These are phyloP conservation scores for Neofusicoccum cordaticola DNA, from an alignment of 2,329 filamentous ascomycete genomes.

Conservation along the genomic window DNA sequence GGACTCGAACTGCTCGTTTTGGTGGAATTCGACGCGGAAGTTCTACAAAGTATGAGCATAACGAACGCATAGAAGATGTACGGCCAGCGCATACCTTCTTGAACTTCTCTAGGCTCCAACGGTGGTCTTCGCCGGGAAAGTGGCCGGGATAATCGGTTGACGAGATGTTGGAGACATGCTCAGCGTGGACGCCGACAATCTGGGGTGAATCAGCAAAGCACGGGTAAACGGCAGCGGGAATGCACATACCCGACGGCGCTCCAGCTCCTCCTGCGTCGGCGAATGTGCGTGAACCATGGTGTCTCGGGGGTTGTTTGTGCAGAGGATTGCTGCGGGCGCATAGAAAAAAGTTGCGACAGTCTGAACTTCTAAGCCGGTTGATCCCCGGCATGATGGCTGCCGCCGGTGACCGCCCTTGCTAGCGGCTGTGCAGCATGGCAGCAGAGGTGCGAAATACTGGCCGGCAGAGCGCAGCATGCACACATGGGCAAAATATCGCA, in stretches of 20 bases:
- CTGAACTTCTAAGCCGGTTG: constrained; percentile 19
- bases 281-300: constrained; percentile 40
- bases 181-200: constrained; percentile 82
- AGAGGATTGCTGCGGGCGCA: constrained; percentile 18
- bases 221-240: background rate
- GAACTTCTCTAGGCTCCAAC: constrained; percentile 75
- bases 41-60: constrained; percentile 40
- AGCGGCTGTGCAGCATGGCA: background rate
- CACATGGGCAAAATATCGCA: too few relatives aligned
- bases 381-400: background rate
- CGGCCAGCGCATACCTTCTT: constrained; percentile 44
- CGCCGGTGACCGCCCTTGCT: background rate
- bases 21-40: constrained; percentile 78
- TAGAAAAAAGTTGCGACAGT: constrained; percentile 19
- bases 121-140: constrained; percentile 81
- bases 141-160: constrained; percentile 92
- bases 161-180: constrained; percentile 84
- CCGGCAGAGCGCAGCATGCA: background rate
- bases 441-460: background rate
- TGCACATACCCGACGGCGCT: constrained; percentile 57
- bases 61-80: background rate
- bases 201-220: constrained; percentile 38
- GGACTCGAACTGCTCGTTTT: constrained; percentile 72
- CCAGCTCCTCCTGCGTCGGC: constrained; percentile 52
- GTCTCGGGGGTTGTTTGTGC: constrained; percentile 18